These are phyloP conservation scores for Strigomonas oncopelti DNA, from an alignment of 208 protist genomes.

Conservation along the genomic window DNA sequence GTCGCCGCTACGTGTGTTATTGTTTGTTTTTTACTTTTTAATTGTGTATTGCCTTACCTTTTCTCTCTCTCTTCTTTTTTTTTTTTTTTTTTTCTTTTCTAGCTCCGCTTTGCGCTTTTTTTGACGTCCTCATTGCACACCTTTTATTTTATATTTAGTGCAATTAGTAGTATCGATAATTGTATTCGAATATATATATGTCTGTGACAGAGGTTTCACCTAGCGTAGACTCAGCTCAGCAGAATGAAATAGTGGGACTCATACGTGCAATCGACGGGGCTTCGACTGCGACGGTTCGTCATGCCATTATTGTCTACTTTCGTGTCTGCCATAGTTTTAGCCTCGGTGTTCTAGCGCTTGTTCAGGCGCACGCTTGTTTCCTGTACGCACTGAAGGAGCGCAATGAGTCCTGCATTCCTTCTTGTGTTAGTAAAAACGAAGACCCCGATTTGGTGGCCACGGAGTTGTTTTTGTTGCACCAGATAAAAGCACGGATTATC, in stretches of 20 bases:
- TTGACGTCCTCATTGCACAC: no score
- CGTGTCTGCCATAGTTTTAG: neutral
- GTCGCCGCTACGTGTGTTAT: neutral
- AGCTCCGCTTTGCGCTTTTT: no score
- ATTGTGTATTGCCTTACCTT: neutral
- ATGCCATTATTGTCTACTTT: neutral
- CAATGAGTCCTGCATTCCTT: conserved; percentile 10
- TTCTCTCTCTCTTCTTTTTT: neutral
- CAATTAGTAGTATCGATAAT: no score
- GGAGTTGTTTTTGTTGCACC: conserved; percentile 62
- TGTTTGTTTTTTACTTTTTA: neutral
- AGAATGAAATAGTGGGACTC: neutral
- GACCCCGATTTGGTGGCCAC: conserved; percentile 56
- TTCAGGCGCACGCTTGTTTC: conserved; percentile 50
- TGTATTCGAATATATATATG: no score
- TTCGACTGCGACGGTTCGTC: neutral
- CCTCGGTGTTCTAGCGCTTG: conserved; percentile 13
- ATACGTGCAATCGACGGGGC: neutral
- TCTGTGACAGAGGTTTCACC: no score
- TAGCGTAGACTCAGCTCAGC: no score
- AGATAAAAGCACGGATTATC: conserved; percentile 51
- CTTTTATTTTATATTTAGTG: no score
- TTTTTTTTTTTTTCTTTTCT: conserved; percentile 10
- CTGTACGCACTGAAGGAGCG: conserved; percentile 66
- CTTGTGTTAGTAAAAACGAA: neutral